Evolutionary conservation across 139 green algal species (phyloP), one percentile per base, ranked within the genome.

Genomic region (Pseudopediastrum boryanum): DNA sequence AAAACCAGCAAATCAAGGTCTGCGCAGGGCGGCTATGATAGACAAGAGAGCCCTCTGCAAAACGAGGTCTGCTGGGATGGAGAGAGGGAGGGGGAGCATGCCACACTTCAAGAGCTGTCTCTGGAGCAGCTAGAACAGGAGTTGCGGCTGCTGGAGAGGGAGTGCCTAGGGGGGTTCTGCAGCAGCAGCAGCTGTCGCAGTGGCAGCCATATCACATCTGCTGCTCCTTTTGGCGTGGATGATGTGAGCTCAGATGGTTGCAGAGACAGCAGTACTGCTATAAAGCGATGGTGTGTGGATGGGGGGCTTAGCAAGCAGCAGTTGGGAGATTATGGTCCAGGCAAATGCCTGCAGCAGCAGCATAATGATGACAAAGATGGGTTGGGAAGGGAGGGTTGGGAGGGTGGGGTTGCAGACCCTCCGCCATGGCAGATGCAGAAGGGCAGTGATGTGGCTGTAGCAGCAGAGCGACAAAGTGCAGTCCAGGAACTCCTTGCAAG

Each of bases 401-500:
- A 31, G 58, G 13, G 16, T 66, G 58, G 7, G 23, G 25, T n/a
- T n/a, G n/a, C n/a, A n/a, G n/a, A n/a, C n/a, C n/a, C n/a, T n/a
- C n/a, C n/a, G n/a, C n/a, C n/a, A n/a, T n/a, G n/a, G 12, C 10
- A 16, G 27, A 7, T 25, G 65, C 36, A 5, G n/a, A 44, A 36
- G 19, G 23, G 25, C 7, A 8, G 33, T 35, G 9, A 70, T 70
- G 23, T 8, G n/a, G 35, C 27, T 44, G 9, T 51, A 12, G 23
- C 62, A 70, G 9, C 12, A 70, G 23, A 42, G 1, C 43, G 38
- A 31, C 52, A 83, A 58, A 16, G 36, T 54, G 67, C 68, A 59
- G 67, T 83, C 6, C 43, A 77, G 9, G 29, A 78, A 41, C 29
- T 83, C 56, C 42, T 83, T 54, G 42, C 64, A 35, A 43, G 33